Evolutionary conservation across 495 filamentous ascomycete genomes (phyloP).

Genomic region (Penicillium bialowiezense): DNA sequence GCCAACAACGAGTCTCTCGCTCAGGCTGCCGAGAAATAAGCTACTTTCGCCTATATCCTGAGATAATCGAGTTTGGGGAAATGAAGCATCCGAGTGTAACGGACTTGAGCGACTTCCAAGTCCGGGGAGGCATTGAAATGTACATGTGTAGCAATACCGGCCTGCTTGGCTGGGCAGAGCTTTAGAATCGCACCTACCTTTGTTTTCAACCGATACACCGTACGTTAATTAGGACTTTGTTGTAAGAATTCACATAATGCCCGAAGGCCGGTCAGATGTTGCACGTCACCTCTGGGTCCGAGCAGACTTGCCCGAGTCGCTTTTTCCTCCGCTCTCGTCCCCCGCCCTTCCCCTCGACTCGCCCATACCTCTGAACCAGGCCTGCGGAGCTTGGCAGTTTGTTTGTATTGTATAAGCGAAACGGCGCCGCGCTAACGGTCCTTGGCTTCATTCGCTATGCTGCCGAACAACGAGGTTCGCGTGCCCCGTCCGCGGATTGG

Average conservation of each 20-base stretch:
- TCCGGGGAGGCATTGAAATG: slow-evolving; percentile 28
- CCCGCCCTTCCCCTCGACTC: slow-evolving; percentile 20
- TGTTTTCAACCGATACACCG: slow-evolving; percentile 6
- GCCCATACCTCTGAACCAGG: slow-evolving; percentile 5
- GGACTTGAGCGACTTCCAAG: slow-evolving; percentile 17
- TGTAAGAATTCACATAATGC: slow-evolving; percentile 1
- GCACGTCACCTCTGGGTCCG: slow-evolving; percentile 19
- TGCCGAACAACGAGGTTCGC: slow-evolving; percentile 39
- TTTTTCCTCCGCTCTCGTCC: slow-evolving; percentile 21
- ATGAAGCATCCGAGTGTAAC: slow-evolving; percentile 15
- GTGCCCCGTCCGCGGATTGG: slow-evolving; percentile 35
- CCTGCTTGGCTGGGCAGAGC: slow-evolving; percentile 19
- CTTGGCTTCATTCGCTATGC: slow-evolving; percentile 26
- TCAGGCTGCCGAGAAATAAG: slow-evolving; percentile 44
- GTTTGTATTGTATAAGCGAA: neutral
- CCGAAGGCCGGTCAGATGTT: slow-evolving; percentile 9
- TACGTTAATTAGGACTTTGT: slow-evolving; percentile 4
- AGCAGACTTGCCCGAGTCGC: slow-evolving; percentile 19
- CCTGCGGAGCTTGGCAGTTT: neutral
- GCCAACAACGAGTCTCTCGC: slow-evolving; percentile 65
- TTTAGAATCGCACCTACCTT: slow-evolving; percentile 30
- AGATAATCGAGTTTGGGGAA: slow-evolving; percentile 19
- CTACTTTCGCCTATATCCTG: slow-evolving; percentile 3
- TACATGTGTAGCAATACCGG: slow-evolving; percentile 48
- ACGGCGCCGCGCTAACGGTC: slow-evolving; percentile 33